phyloP scores from a whole-genome alignment of 805 yeast genomes.

The Yarrowia porcina region DNA sequence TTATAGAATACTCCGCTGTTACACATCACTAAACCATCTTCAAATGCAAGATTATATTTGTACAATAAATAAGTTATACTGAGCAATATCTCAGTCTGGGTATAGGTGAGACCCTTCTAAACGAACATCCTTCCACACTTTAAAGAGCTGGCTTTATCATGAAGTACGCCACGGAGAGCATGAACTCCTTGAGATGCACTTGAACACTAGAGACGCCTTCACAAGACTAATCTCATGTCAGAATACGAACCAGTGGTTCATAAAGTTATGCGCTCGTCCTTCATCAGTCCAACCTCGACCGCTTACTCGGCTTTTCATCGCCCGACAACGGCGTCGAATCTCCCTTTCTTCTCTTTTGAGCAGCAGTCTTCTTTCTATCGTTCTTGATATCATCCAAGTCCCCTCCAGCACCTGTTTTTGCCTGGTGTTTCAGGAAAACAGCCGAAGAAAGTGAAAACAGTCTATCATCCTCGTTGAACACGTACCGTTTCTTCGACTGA shows the following conservation, averaged over 20 bases:
- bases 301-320: slow-evolving; percentile 5
- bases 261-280: background rate
- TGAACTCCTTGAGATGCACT: no score
- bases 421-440: slow-evolving; percentile 52
- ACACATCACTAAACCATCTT: no score
- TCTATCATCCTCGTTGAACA: slow-evolving; percentile 64
- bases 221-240: no score
- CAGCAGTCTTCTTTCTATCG: background rate
- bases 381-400: slow-evolving; percentile 32
- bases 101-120: no score
- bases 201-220: no score
- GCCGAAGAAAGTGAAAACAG: slow-evolving; percentile 75
- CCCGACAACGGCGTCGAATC: slow-evolving; percentile 9
- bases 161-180: no score
- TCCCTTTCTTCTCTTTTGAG: slow-evolving; percentile 12
- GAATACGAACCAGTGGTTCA: no score
- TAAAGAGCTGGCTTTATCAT: no score
- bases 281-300: background rate
- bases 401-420: slow-evolving; percentile 34
- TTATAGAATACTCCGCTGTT: no score
- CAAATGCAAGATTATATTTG: background rate
- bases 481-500: slow-evolving; percentile 49
- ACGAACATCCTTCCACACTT: no score
- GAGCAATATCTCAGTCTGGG: background rate
- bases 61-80: background rate